phyloP scores from a whole-genome alignment of 2,329 filamentous ascomycete genomes.

The Curvularia lunata region DNA sequence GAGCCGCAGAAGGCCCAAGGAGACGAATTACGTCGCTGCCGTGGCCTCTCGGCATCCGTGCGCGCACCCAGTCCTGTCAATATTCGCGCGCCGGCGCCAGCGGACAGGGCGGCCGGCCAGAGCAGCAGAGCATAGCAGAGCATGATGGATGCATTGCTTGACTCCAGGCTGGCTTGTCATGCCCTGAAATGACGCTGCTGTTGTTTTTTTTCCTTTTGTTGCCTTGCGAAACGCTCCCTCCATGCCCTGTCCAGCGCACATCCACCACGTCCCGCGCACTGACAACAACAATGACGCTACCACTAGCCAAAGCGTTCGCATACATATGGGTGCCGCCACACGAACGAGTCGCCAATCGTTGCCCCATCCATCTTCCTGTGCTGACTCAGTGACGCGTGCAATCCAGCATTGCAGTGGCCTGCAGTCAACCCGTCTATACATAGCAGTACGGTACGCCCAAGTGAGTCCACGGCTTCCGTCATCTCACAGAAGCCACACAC shows the following conservation, averaged over 20 bases:
- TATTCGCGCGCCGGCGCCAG: background rate
- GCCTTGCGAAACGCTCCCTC: background rate
- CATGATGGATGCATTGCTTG: background rate
- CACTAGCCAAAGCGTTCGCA: conserved; percentile 20
- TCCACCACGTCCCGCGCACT: background rate
- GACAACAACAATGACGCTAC: conserved; percentile 24
- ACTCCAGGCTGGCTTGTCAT: background rate
- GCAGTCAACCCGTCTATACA: background rate
- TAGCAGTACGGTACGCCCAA: background rate
- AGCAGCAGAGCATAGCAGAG: background rate
- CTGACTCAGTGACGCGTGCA: conserved; percentile 1
- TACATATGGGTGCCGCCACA: conserved; percentile 15
- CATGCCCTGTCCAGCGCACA: background rate
- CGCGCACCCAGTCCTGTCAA: conserved; percentile 7
- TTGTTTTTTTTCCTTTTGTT: background rate
- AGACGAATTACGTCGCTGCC: conserved; percentile 22
- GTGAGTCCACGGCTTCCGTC: background rate
- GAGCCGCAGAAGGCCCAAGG: conserved; percentile 22
- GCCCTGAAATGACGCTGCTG: background rate
- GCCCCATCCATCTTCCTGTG: conserved; percentile 8
- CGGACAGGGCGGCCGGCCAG: background rate
- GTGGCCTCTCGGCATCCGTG: conserved; percentile 15
- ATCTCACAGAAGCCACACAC: background rate
- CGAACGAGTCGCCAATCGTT: conserved; percentile 20
- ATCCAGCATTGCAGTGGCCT: background rate